Conservation (phyloP, 1,139 yeast species). For the Yamadazyma friedrichii region DNA sequence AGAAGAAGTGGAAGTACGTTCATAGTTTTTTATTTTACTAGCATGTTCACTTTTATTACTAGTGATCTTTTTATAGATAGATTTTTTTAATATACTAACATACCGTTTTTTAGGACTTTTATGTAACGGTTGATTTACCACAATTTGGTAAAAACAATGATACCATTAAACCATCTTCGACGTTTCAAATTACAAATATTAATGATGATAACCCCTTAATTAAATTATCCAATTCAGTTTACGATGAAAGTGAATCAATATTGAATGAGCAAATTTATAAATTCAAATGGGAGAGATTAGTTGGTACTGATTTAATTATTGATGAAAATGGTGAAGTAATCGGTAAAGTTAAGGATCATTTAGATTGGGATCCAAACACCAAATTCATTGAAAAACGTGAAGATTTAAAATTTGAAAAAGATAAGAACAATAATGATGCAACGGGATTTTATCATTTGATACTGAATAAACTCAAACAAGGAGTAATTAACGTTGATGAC, state of each 20-base stretch:
- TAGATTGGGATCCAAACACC: slow-evolving; percentile 29
- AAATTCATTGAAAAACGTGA: slow-evolving; percentile 20
- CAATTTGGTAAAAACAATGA: slow-evolving; percentile 25
- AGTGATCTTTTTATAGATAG: not conserved
- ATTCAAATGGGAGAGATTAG: slow-evolving; percentile 74
- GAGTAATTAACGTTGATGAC: slow-evolving; percentile 1
- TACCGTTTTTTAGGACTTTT: slow-evolving; percentile 29
- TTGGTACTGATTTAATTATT: slow-evolving; percentile 78
- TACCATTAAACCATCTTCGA: slow-evolving; percentile 40
- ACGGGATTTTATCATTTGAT: slow-evolving; percentile 8
- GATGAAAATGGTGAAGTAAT: slow-evolving; percentile 57
- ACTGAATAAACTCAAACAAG: slow-evolving; percentile 2
- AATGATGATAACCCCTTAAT: slow-evolving; percentile 34
- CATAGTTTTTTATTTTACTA: slow-evolving; percentile 7
- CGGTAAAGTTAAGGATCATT: slow-evolving; percentile 43
- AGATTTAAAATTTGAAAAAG: slow-evolving; percentile 9
- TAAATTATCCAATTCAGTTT: slow-evolving; percentile 30
- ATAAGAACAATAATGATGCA: slow-evolving; percentile 3
- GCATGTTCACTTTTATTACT: not conserved
- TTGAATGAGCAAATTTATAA: slow-evolving; percentile 55
- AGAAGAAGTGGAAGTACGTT: slow-evolving; percentile 40
- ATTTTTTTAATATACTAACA: slow-evolving; percentile 20
- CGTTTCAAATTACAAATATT: slow-evolving; percentile 40
- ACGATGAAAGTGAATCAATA: slow-evolving; percentile 22
- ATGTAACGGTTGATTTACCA: slow-evolving; percentile 44